Conservation (phyloP, 2,329 filamentous ascomycete species). For the Verticillium klebahnii region DNA sequence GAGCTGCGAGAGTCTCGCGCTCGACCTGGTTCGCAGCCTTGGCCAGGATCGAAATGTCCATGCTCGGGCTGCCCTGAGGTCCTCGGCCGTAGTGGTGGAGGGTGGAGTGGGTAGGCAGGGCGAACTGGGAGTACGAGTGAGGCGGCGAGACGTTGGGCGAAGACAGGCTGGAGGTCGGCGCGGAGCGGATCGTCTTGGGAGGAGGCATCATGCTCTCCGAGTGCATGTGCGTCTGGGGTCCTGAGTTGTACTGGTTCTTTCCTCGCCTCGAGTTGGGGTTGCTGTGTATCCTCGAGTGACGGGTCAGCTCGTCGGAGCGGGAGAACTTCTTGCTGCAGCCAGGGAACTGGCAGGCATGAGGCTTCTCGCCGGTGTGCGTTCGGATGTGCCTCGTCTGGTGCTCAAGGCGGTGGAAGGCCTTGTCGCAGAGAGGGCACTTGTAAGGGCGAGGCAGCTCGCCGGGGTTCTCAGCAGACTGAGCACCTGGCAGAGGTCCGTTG, state of each 20-base stretch:
- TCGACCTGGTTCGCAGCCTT: constrained; percentile 59
- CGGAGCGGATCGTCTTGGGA: constrained; percentile 80
- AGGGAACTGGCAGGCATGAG: constrained; percentile 90
- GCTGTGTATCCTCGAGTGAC: constrained; percentile 97
- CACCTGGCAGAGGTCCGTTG: constrained; percentile 57
- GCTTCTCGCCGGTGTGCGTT: constrained; percentile 97
- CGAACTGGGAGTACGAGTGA: constrained; percentile 77
- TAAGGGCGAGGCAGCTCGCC: constrained; percentile 86
- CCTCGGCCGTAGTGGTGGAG: constrained; percentile 45
- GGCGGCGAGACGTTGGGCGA: constrained; percentile 97
- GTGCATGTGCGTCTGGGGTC: constrained; percentile 36
- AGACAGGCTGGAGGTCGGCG: constrained; percentile 76
- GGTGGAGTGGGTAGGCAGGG: constrained; percentile 35
- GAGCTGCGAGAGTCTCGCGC: constrained; percentile 45
- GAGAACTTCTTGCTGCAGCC: constrained; percentile 97
- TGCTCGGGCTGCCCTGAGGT: constrained; percentile 29
- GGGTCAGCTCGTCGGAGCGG: constrained; percentile 90
- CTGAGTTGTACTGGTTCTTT: constrained; percentile 58
- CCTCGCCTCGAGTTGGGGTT: constrained; percentile 94
- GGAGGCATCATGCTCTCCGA: constrained; percentile 72
- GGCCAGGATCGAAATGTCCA: constrained; percentile 56
- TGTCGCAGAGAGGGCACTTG: constrained; percentile 97
- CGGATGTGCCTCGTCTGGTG: constrained; percentile 90
- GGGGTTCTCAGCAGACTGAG: constrained; percentile 54
- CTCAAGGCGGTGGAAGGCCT: constrained; percentile 96